Evolutionary conservation across 306 rosid genomes (phyloP).

Genomic region (Casuarina equisetifolia): DNA sequence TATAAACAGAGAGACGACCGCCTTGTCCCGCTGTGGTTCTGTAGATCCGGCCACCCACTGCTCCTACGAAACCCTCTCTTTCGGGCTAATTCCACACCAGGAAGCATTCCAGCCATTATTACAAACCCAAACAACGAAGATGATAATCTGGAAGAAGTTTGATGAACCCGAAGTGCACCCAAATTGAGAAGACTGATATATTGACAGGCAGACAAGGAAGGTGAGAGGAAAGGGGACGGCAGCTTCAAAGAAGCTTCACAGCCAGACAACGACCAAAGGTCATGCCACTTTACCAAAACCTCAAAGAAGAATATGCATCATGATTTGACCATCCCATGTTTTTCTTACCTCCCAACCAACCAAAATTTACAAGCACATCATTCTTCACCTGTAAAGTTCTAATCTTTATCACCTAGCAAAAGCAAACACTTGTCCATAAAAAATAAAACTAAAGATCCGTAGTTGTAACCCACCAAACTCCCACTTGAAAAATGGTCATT

Average conservation of each 20-base stretch:
- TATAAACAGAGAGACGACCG: conserved; percentile 64
- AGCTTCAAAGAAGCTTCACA: neutral
- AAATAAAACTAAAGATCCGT: too few relatives aligned
- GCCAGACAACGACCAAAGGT: neutral
- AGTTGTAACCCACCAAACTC: too few relatives aligned
- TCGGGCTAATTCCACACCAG: conserved; percentile 87
- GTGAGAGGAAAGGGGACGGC: neutral
- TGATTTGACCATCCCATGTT: too few relatives aligned
- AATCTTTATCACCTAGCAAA: too few relatives aligned
- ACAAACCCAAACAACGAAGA: neutral
- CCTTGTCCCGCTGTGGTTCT: conserved; percentile 41
- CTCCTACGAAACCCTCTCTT: conserved; percentile 60
- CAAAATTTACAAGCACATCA: too few relatives aligned
- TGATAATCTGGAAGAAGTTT: neutral
- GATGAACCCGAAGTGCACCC: neutral
- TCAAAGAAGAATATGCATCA: too few relatives aligned
- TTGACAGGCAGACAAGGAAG: neutral
- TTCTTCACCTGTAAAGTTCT: too few relatives aligned
- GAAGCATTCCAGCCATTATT: conserved; percentile 76
- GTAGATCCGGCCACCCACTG: conserved; percentile 39
- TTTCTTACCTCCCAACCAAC: too few relatives aligned
- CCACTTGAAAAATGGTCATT: neutral
- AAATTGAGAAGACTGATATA: too few relatives aligned
- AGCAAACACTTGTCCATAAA: too few relatives aligned
- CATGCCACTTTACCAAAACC: too few relatives aligned